Conservation (phyloP, 805 yeast genomes). For the Spathaspora gorwiae region DNA sequence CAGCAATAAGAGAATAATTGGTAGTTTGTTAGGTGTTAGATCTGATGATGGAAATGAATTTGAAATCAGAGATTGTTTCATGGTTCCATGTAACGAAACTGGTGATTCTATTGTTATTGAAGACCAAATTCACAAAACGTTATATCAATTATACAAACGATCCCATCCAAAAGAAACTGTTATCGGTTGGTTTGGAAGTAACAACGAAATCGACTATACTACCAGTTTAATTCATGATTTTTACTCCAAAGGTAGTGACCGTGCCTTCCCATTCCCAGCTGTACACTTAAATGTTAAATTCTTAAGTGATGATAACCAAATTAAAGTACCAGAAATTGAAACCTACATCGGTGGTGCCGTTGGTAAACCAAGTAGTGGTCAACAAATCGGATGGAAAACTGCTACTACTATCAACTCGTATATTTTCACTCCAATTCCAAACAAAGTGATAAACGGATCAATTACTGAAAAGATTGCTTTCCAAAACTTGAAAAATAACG, state of each 20-base stretch:
- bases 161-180: slow-evolving; percentile 75
- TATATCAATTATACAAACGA: slow-evolving; percentile 67
- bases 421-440: slow-evolving; percentile 74
- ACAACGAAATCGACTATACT: slow-evolving; percentile 59
- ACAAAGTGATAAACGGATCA: slow-evolving; percentile 51
- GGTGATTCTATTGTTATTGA: slow-evolving; percentile 72
- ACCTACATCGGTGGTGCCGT: slow-evolving; percentile 78
- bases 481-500: slow-evolving; percentile 35
- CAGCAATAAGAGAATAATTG: slow-evolving; percentile 58
- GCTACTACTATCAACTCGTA: slow-evolving; percentile 35
- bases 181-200: slow-evolving; percentile 79
- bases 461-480: slow-evolving; percentile 57
- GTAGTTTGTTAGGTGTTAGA: slow-evolving; percentile 75
- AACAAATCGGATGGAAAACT: slow-evolving; percentile 37
- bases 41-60: slow-evolving; percentile 78
- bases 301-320: slow-evolving; percentile 40
- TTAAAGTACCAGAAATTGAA: slow-evolving; percentile 50
- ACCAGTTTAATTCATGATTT: slow-evolving; percentile 79
- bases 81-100: slow-evolving; percentile 76
- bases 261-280: slow-evolving; percentile 73
- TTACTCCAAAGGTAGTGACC: slow-evolving; percentile 63
- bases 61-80: slow-evolving; percentile 69
- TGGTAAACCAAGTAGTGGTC: slow-evolving; percentile 36
- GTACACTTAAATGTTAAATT: slow-evolving; percentile 72
- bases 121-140: slow-evolving; percentile 67